Percentiles rank a stretch among this genome's conserved stretches.
Conservation (phyloP, 805 yeast genomes). For the Teunomyces pallodes region DNA sequence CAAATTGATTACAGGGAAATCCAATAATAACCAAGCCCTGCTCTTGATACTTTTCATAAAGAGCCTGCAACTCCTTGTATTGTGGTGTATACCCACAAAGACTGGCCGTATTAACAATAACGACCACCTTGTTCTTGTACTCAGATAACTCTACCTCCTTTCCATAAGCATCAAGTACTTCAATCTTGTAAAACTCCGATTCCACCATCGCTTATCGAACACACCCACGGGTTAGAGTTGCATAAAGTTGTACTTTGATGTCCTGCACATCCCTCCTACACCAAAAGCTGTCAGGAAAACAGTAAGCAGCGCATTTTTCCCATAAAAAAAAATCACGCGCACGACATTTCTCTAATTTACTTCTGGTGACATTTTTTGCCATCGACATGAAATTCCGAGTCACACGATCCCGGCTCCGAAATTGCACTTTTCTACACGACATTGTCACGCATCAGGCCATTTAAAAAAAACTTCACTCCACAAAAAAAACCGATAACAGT, state of each 20-base stretch:
- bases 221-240: background rate
- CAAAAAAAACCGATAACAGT: slow-evolving; percentile 2
- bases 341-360: background rate
- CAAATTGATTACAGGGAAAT: slow-evolving; percentile 92
- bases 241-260: too few species aligned
- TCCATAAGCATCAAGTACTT: slow-evolving; percentile 7
- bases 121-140: slow-evolving; percentile 19
- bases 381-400: background rate
- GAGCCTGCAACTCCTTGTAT: slow-evolving; percentile 63
- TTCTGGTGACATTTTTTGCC: background rate
- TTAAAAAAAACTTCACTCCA: background rate
- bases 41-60: slow-evolving; percentile 63
- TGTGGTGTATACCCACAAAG: slow-evolving; percentile 46
- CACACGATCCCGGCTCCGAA: background rate
- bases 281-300: too few species aligned
- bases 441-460: slow-evolving; percentile 1
- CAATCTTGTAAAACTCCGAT: slow-evolving; percentile 6
- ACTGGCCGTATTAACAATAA: slow-evolving; percentile 29
- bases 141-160: slow-evolving; percentile 8
- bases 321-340: background rate
- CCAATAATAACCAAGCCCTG: slow-evolving; percentile 69
- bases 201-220: background rate
- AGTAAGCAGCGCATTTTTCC: too few species aligned
- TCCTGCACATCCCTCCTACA: background rate
- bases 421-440: background rate